phyloP scores from a whole-genome alignment of 2,329 filamentous ascomycete genomes.

The Didymella keratinophila region DNA sequence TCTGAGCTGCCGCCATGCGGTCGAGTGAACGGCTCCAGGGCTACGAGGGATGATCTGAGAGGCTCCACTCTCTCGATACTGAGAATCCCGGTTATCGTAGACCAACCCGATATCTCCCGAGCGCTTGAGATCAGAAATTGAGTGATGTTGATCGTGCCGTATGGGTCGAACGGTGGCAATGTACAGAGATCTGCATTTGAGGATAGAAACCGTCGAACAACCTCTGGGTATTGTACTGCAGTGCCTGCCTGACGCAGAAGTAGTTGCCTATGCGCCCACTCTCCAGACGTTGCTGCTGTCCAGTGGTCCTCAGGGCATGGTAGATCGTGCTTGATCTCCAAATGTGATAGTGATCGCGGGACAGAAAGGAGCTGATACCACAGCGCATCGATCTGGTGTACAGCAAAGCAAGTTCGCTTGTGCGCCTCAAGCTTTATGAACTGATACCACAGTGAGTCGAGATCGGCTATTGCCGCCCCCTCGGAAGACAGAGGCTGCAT shows the following conservation, averaged over 20 bases:
- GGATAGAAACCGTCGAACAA: slow-evolving; percentile 26
- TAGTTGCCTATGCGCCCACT: slow-evolving; percentile 30
- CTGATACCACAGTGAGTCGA: slow-evolving; percentile 28
- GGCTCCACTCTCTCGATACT: slow-evolving; percentile 33
- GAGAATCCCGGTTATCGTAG: slow-evolving; percentile 34
- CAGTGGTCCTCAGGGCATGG: slow-evolving; percentile 32
- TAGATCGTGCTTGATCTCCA: slow-evolving; percentile 35
- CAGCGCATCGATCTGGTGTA: slow-evolving; percentile 33
- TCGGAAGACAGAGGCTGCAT: slow-evolving; percentile 24
- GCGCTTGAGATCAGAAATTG: slow-evolving; percentile 36
- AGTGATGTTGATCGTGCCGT: slow-evolving; percentile 33
- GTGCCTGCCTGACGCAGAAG: slow-evolving; percentile 13
- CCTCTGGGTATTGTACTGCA: slow-evolving; percentile 26
- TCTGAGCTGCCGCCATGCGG: slow-evolving; percentile 6
- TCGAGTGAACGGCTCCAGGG: slow-evolving; percentile 23
- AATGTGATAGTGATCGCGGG: slow-evolving; percentile 33
- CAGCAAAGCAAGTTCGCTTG: slow-evolving; percentile 30
- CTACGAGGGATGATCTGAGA: slow-evolving; percentile 25
- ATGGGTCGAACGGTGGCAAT: slow-evolving; percentile 32
- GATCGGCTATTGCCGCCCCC: slow-evolving; percentile 20
- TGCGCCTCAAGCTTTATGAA: slow-evolving; percentile 24
- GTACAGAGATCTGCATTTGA: slow-evolving; percentile 20
- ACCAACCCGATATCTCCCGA: slow-evolving; percentile 35
- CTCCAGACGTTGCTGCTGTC: slow-evolving; percentile 24
- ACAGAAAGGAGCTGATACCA: slow-evolving; percentile 37